These are phyloP conservation scores for Nadsonia commutata DNA, from an alignment of 1,139 yeast species.

Conservation along the genomic window DNA sequence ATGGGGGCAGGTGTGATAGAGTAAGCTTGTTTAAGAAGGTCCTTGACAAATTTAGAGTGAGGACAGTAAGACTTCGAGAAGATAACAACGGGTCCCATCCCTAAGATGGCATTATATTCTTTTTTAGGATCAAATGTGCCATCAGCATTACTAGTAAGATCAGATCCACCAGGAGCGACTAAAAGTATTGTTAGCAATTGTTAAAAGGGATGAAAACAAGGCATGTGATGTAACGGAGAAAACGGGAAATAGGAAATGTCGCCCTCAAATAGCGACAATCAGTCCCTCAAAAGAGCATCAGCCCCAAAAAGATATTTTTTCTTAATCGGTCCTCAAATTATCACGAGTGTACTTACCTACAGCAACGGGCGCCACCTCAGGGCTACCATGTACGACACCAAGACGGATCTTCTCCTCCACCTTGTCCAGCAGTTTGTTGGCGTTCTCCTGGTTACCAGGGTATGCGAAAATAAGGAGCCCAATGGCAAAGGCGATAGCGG, in stretches of 20 bases:
- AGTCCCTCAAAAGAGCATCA: too few species aligned
- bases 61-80: conserved; percentile 43
- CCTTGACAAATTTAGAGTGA: conserved; percentile 56
- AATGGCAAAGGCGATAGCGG: conserved; percentile 16
- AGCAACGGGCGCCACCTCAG: too few species aligned
- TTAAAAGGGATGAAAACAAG: too few species aligned
- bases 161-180: conserved; percentile 7
- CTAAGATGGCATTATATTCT: conserved; percentile 44
- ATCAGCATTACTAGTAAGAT: conserved; percentile 19
- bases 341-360: too few species aligned
- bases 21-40: conserved; percentile 47
- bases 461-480: conserved; percentile 15
- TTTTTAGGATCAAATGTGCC: conserved; percentile 41
- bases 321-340: conserved; percentile 1
- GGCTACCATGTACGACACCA: conserved; percentile 1
- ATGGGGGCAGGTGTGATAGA: conserved; percentile 56
- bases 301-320: too few species aligned
- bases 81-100: conserved; percentile 41
- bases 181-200: not conserved
- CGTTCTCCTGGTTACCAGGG: conserved; percentile 12
- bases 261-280: too few species aligned
- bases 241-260: too few species aligned
- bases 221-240: too few species aligned
- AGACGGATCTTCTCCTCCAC: conserved; percentile 13
- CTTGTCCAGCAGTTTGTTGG: conserved; percentile 11